Conservation (phyloP, 352 stramenopile genomes). For the Globisporangium canariense region DNA sequence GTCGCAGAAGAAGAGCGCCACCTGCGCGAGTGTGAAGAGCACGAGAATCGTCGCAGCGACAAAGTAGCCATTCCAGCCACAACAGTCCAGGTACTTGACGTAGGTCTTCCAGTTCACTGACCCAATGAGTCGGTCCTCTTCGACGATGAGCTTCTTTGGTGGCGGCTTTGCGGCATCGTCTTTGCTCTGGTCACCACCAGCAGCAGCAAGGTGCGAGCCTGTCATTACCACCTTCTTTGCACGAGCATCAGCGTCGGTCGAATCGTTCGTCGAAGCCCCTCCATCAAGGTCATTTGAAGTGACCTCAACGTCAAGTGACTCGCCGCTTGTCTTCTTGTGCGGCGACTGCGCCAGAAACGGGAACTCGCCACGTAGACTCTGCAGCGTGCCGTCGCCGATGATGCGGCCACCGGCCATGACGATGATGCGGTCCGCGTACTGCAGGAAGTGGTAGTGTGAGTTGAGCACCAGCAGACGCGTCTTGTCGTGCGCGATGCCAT, state of each 20-base stretch:
- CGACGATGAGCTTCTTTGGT: conserved; percentile 33
- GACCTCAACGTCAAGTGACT: not conserved
- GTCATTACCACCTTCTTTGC: not conserved
- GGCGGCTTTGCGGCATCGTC: conserved; percentile 5
- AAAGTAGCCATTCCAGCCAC: conserved; percentile 39
- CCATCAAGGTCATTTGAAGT: not conserved
- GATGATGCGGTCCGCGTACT: conserved; percentile 35
- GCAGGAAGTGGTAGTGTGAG: conserved; percentile 39
- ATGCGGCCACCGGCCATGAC: conserved; percentile 34
- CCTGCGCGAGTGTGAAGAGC: conserved; percentile 40
- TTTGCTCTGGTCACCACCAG: not conserved
- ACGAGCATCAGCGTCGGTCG: not conserved
- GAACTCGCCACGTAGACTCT: conserved; percentile 23
- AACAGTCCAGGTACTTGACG: conserved; percentile 45
- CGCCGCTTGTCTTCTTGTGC: not conserved
- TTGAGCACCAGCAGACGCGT: conserved; percentile 42
- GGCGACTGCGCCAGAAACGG: conserved; percentile 24
- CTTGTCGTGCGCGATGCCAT: conserved; percentile 26
- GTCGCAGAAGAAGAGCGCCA: conserved; percentile 44
- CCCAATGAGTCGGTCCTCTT: conserved; percentile 39
- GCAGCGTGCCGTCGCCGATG: conserved; percentile 28
- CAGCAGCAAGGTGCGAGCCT: not conserved
- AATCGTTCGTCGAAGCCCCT: not conserved
- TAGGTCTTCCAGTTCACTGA: conserved; percentile 41
- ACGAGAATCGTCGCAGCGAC: conserved; percentile 24